Conservation (phyloP, 2,329 filamentous ascomycete species). For the Stagonosporopsis vannaccii region DNA sequence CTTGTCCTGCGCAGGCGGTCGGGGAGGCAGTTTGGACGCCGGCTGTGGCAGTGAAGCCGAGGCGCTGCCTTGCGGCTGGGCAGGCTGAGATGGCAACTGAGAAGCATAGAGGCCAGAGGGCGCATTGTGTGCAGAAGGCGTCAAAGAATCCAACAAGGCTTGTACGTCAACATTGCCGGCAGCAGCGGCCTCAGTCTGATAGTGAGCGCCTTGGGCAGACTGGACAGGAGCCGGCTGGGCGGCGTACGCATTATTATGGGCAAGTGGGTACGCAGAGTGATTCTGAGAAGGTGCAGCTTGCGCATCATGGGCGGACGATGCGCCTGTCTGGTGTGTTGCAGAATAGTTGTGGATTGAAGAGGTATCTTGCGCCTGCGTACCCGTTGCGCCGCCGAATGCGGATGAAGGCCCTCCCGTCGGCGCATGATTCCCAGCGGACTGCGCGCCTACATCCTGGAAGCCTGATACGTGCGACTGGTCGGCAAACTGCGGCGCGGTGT, state of each 20-base stretch:
- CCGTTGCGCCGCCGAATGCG: constrained; percentile 37
- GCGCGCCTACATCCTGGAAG: constrained; percentile 35
- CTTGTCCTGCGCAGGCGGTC: constrained; percentile 59
- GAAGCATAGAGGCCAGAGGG: constrained; percentile 44
- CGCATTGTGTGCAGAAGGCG: constrained; percentile 43
- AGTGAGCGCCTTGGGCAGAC: constrained; percentile 39
- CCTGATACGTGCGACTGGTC: constrained; percentile 28
- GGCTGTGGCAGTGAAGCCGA: constrained; percentile 48
- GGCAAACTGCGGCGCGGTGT: constrained; percentile 40
- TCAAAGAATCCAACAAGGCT: constrained; percentile 55
- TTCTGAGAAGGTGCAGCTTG: constrained; percentile 34
- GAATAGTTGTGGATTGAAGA: constrained; percentile 49
- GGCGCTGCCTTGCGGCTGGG: constrained; percentile 43
- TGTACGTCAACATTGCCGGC: constrained; percentile 54
- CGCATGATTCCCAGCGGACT: constrained; percentile 33
- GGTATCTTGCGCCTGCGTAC: constrained; percentile 46
- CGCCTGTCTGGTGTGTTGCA: constrained; percentile 40
- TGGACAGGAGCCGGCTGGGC: constrained; percentile 39
- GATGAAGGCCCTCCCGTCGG: constrained; percentile 31
- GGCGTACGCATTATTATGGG: constrained; percentile 47
- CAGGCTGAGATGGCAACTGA: constrained; percentile 39
- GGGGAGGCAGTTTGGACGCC: constrained; percentile 54
- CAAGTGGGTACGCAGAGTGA: constrained; percentile 41
- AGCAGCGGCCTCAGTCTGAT: constrained; percentile 34
- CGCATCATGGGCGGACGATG: constrained; percentile 47